phyloP scores from a whole-genome alignment of 2,329 filamentous ascomycete genomes.

The Neofusicoccum kwambonambiense region DNA sequence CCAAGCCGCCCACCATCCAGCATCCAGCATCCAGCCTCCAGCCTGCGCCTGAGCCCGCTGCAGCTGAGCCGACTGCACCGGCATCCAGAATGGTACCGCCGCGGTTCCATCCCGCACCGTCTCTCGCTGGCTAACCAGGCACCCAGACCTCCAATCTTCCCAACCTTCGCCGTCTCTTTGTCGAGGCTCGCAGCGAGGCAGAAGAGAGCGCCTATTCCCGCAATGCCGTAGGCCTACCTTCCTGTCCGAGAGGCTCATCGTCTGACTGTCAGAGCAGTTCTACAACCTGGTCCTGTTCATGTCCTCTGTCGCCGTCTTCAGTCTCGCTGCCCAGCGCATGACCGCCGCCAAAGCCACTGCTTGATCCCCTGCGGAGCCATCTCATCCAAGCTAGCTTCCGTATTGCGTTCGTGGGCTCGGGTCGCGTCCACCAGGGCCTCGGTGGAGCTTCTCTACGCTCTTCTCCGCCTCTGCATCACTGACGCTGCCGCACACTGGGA shows the following conservation, averaged over 20 bases:
- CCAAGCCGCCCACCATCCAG: conserved; percentile 2
- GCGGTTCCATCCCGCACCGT: neutral
- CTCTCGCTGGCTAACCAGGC: neutral
- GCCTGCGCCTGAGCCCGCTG: neutral
- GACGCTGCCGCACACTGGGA: no score
- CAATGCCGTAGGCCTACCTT: conserved; percentile 67
- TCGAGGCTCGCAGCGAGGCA: conserved; percentile 86
- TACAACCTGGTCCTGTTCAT: conserved; percentile 97
- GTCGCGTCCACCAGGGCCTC: no score
- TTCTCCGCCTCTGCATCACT: no score
- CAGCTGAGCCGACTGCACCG: neutral
- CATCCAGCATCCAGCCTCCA: neutral
- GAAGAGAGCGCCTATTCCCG: conserved; percentile 94
- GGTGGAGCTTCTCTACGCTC: no score
- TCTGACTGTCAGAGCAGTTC: conserved; percentile 60
- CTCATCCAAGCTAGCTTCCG: no score
- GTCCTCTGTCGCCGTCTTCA: conserved; percentile 92
- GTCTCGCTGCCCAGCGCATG: conserved; percentile 86
- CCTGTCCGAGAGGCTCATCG: neutral
- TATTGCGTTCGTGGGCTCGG: no score
- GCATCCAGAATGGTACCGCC: neutral
- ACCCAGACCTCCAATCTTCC: conserved; percentile 71
- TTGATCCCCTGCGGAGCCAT: neutral
- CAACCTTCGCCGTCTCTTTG: conserved; percentile 93
- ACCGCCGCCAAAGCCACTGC: conserved; percentile 29